Evolutionary conservation across 1,284 basidiomycete genomes (phyloP), one percentile per base, ranked within the genome.

Genomic region (Thecaphora thlaspeos): DNA sequence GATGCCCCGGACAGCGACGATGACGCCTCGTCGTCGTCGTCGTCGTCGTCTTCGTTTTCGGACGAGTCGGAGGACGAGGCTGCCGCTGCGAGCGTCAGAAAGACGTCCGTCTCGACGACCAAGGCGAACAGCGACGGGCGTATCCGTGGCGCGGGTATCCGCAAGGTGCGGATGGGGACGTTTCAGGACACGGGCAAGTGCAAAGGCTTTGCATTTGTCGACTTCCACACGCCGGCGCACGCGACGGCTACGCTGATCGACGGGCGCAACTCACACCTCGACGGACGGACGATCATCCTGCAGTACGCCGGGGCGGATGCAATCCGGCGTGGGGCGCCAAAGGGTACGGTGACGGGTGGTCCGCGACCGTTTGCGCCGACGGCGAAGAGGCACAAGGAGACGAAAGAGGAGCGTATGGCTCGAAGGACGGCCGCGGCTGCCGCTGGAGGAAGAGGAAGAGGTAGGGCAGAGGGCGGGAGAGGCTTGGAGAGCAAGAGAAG

Each of bases 131-230:
- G 3, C 30, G 34, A 21, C 23, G 46, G 9, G 14, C 44, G 22
- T 14, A 55, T 59, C 18, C 32, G 52, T 21, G 57, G 69, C 48
- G 79, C 79, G 23, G 92, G 91, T 78, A 86, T 97, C 79, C 84
- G 89, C 59, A 92, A 92, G 77, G 82, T 97, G 24, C 86, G 94
- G 4, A 83, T 98, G 83, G 92, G 91, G 2, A 92, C 91, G 17
- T 98, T 98, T 68, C 91, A 97, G 77, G 94, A 97, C 78, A 88
- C 65, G 0, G 91, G 91, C 7, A 82, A 87, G 59, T 97, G 94
- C 80, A 98, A 97, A 83, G 94, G 94, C 89, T 22, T 37, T 21
- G 92, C 90, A 0, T 98, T 98, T 77, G 83, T 95, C 53, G 95
- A 98, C 79, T 98, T 98, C 78, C 84, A 85, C 49, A 85, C 83